Conservation (phyloP, 2,329 filamentous ascomycete genomes). For the Fusarium sp. region DNA sequence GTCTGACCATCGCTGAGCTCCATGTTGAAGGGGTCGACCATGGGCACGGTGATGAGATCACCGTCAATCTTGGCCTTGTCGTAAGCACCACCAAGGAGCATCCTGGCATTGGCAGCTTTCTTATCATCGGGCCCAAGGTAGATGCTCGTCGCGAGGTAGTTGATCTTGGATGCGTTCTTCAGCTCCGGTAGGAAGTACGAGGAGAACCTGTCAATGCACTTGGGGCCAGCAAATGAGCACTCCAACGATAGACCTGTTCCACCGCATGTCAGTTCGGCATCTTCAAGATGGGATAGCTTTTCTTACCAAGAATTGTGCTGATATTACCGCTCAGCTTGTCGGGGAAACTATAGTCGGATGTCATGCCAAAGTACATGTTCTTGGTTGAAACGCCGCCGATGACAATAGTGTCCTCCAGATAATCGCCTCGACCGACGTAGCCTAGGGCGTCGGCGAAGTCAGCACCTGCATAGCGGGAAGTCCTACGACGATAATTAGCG, state of each 20-base stretch:
- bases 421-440: not conserved
- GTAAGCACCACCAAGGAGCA: not conserved
- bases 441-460: not conserved
- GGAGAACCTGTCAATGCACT: not conserved
- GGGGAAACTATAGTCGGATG: not conserved
- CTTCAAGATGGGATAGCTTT: fast-evolving
- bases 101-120: not conserved
- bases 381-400: not conserved
- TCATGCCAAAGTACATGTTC: constrained; percentile 3
- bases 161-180: not conserved
- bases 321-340: not conserved
- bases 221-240: not conserved
- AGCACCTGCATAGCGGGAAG: not conserved
- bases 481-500: not conserved
- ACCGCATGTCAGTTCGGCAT: not conserved
- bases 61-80: constrained; percentile 6
- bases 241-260: not conserved
- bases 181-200: not conserved
- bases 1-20: not conserved
- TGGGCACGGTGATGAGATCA: not conserved
- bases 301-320: not conserved
- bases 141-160: not conserved
- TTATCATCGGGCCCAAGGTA: not conserved
- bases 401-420: not conserved
- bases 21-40: not conserved